Evolutionary conservation across 2,329 filamentous ascomycete genomes (phyloP), one percentile per base, ranked within the genome.

Genomic region (Clonostachys rosea): DNA sequence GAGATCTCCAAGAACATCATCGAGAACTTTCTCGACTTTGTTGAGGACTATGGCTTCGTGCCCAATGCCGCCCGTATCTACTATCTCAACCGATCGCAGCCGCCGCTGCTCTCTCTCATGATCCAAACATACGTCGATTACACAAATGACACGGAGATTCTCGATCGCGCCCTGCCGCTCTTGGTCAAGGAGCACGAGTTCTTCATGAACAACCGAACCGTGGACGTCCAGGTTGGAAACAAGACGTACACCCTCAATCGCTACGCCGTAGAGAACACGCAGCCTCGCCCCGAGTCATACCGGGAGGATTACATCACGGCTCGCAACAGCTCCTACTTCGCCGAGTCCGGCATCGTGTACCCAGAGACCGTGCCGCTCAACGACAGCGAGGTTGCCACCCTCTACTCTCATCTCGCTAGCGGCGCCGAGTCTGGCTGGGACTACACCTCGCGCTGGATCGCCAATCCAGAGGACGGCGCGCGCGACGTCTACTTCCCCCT

Each of bases 351-450:
- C 20, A 75, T 77, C 41, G 74, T 82, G 51, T 85, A 83, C 56
- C 76, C 79, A 1, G 71, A 75, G 44, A 69, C 60, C 0, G 59
- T 63, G 11, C 54, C 70, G 3, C 72, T 86, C 14, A 79, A 75
- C 52, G 73, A 78, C 5, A 66, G 71, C 0, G 63, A 83, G 52
- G 74, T 74, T 51, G 74, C 67, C 2, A 58, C 59, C 1, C 63
- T 86, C 5, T 87, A 86, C 55, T 68, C 74, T 30, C 80, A 86
- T 56, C 69, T 87, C 4, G 83, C 84, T 16, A 76, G 75, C 13
- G 83, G 82, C 12, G 84, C 84, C 17, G 84, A 87, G 60, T 80
- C 76, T 6, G 83, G 84, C 30, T 81, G 79, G 76, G 84, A 87
- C 59, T 87, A 85, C 55, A 69, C 65, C 9, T 65, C 74, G 1